Evolutionary conservation across 208 protist genomes (phyloP), one percentile per base, ranked within the genome.

Genomic region (Strigomonas oncopelti): DNA sequence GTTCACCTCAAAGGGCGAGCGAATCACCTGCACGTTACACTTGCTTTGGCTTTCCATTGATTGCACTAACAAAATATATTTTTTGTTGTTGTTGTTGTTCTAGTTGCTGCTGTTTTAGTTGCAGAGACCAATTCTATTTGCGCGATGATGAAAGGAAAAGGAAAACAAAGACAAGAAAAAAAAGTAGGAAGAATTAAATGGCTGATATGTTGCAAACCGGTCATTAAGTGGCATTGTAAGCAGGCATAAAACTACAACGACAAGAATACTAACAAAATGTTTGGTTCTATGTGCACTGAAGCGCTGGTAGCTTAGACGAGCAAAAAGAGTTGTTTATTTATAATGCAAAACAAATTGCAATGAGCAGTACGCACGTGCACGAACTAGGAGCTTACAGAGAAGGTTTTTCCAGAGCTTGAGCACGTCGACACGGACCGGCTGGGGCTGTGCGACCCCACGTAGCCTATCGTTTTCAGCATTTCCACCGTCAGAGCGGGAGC

Each of bases 1-100:
- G 13, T 79, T 81, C 32, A 85, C 80, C 38, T 77, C 79, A 64
- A 87, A 95, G 0, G 89, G 89, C 28, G 77, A 83, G 14, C 77
- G 80, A 22, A 91, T 58, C 27, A 89, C 52, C 13, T 78, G 65
- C 28, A 89, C 72, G 22, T 85, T 74, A 60, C 63, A 85, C 5
- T 46, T 34, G 27, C 20, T n/a, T 5, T 22, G 51, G 3, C 14
- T 63, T 53, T 64, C 60, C 60, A 64, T 64, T 46, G 38, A 55
- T 46, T 28, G 9, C 34, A 3, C 9, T 38, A 13, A 3, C 34
- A 13, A 13, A 13, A 3, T 38, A 38, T 38, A 3, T 38, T 13
- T 38, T 38, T 38, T 38, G 9, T 38, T 9, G 3, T 38, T 38
- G 9, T 38, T 38, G 3, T 38, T 38, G 9, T 38, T 38, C 9